Conservation (phyloP, 1,284 basidiomycete species). For the Irpex sp. region DNA sequence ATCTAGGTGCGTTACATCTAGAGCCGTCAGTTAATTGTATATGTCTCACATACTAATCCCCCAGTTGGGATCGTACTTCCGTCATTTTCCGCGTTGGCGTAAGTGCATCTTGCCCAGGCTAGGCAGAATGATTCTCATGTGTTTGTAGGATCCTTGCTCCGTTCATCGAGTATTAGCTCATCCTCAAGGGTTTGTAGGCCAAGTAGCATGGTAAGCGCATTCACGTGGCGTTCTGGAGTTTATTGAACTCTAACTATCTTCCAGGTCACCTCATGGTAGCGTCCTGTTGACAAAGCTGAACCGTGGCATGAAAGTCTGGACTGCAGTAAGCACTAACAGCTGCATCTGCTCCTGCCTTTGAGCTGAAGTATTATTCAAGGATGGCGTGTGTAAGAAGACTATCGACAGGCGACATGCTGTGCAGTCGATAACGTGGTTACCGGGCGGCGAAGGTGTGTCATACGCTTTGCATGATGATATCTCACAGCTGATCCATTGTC, state of each 20-base stretch:
- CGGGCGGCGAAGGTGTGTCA: slow-evolving; percentile 55
- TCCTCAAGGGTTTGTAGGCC: slow-evolving; percentile 71
- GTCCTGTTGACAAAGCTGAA: slow-evolving; percentile 63
- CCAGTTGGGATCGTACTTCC: slow-evolving; percentile 75
- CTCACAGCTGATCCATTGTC: neutral
- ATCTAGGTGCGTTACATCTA: slow-evolving; percentile 45
- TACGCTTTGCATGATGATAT: neutral
- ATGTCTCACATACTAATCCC: neutral
- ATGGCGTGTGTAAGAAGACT: slow-evolving; percentile 68
- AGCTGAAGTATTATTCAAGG: slow-evolving; percentile 35
- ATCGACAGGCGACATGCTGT: slow-evolving; percentile 61
- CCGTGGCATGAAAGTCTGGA: slow-evolving; percentile 76
- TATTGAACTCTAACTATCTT: neutral
- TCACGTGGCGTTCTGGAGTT: neutral
- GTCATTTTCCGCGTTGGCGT: slow-evolving; percentile 71
- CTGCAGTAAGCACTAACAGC: slow-evolving; percentile 42
- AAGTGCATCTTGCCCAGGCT: slow-evolving; percentile 19
- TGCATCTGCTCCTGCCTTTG: neutral
- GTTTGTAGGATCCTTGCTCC: slow-evolving; percentile 47
- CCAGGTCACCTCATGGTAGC: slow-evolving; percentile 65
- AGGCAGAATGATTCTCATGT: slow-evolving; percentile 6
- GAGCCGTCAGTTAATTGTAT: neutral
- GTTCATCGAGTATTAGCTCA: slow-evolving; percentile 68
- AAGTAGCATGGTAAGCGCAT: slow-evolving; percentile 67
- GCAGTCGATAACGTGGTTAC: slow-evolving; percentile 72